These are phyloP conservation scores for Baeospora myosura DNA, from an alignment of 1,284 basidiomycete species.

Conservation along the genomic window DNA sequence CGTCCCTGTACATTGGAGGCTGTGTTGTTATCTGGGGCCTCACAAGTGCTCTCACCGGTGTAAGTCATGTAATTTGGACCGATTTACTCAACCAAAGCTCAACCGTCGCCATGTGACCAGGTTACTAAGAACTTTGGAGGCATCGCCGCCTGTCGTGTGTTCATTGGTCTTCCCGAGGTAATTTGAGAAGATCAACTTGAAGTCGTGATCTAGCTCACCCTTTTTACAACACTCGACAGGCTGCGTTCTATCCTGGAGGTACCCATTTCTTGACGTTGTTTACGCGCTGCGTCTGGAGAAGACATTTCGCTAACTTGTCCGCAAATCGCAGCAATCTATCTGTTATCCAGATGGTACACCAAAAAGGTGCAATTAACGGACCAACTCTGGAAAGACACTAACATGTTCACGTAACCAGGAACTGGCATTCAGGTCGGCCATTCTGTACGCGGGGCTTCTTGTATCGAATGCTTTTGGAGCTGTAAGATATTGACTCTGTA, in stretches of 20 bases:
- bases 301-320: not conserved
- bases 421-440: slow-evolving; percentile 60
- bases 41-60: slow-evolving; percentile 54
- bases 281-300: no score
- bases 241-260: slow-evolving; percentile 56
- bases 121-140: slow-evolving; percentile 47
- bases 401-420: slow-evolving; percentile 31
- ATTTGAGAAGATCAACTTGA: not conserved
- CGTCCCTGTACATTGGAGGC: slow-evolving; percentile 52
- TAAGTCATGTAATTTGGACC: slow-evolving; percentile 19
- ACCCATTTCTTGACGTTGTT: not conserved
- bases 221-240: slow-evolving; percentile 20
- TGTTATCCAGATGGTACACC: slow-evolving; percentile 61
- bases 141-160: slow-evolving; percentile 51
- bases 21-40: slow-evolving; percentile 62
- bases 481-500: slow-evolving; percentile 27
- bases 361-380: slow-evolving; percentile 35
- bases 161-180: slow-evolving; percentile 60
- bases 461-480: slow-evolving; percentile 73
- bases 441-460: slow-evolving; percentile 63
- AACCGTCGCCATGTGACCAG: slow-evolving; percentile 21
- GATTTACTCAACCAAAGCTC: not conserved
- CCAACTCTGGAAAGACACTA: not conserved
- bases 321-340: slow-evolving; percentile 35
- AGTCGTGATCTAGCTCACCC: not conserved